phyloP scores from a whole-genome alignment of 768 basidiomycete species.

The Mycena belliarum region DNA sequence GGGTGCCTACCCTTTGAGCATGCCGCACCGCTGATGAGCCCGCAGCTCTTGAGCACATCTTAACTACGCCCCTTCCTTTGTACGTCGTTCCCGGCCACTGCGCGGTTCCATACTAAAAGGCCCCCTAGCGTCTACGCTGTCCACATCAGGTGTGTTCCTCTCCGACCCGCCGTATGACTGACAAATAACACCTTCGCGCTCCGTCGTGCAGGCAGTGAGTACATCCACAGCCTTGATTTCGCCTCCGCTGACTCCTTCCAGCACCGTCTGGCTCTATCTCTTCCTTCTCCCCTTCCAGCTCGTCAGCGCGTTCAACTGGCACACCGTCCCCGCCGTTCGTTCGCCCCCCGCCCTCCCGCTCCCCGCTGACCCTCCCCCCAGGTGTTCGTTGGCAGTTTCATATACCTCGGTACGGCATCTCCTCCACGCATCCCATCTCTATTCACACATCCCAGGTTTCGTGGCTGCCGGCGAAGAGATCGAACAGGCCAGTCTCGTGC shows the following conservation, averaged over 20 bases:
- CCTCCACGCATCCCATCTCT: too few species aligned
- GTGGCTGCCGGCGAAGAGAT: constrained; percentile 72
- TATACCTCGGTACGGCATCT: too few species aligned
- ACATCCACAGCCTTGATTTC: not conserved
- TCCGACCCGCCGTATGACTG: not conserved
- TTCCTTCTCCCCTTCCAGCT: constrained; percentile 81
- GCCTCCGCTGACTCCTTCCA: constrained; percentile 16
- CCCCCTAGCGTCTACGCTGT: constrained; percentile 59
- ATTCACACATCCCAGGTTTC: constrained; percentile 52
- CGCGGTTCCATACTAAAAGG: constrained; percentile 1
- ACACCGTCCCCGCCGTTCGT: constrained; percentile 59
- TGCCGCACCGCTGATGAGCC: not conserved
- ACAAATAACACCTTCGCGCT: not conserved
- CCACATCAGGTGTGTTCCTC: constrained; percentile 50
- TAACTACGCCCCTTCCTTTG: constrained; percentile 70
- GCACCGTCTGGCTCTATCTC: constrained; percentile 72
- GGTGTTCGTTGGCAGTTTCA: constrained; percentile 62
- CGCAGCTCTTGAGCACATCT: constrained; percentile 55
- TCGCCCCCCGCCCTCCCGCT: too few species aligned
- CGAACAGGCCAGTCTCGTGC: constrained; percentile 67
- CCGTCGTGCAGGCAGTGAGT: constrained; percentile 33
- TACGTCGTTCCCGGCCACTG: constrained; percentile 33
- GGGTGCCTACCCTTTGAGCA: constrained; percentile 8
- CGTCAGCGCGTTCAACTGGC: constrained; percentile 59
- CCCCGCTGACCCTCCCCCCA: not conserved